Evolutionary conservation across 1,284 basidiomycete species (phyloP).

Genomic region (Mrakiaceae sp.): DNA sequence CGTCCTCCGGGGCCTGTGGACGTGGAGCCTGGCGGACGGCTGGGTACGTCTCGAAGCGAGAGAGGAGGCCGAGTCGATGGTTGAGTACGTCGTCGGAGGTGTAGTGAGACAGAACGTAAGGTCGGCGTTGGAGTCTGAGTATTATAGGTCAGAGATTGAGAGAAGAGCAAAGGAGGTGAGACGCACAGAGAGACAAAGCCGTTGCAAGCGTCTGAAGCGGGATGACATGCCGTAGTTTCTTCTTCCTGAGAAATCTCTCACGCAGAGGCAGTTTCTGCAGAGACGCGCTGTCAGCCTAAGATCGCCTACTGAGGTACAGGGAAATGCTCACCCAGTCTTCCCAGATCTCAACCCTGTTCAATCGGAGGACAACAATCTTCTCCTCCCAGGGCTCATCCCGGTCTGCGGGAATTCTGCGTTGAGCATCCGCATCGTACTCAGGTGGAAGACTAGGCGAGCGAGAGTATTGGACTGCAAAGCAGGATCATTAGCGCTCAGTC

Average conservation of each 20-base stretch:
- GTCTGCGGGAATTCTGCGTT: conserved; percentile 5
- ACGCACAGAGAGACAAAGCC: conserved; percentile 49
- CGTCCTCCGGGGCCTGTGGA: conserved; percentile 42
- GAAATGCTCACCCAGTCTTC: conserved; percentile 10
- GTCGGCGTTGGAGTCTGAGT: conserved; percentile 56
- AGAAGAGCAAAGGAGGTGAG: neutral
- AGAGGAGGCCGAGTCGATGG: conserved; percentile 13
- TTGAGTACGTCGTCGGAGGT: conserved; percentile 42
- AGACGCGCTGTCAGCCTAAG: neutral
- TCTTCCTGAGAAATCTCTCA: conserved; percentile 43
- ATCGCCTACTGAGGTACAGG: neutral
- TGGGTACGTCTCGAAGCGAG: conserved; percentile 28
- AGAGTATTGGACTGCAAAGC: conserved; percentile 39
- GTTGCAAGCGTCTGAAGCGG: conserved; percentile 51
- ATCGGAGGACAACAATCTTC: conserved; percentile 14
- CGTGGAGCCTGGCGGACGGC: conserved; percentile 27
- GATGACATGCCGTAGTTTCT: conserved; percentile 56
- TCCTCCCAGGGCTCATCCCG: conserved; percentile 15
- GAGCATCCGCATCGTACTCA: conserved; percentile 51
- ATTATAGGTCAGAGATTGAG: too few relatives aligned
- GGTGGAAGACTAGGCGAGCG: conserved; percentile 42
- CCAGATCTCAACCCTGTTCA: conserved; percentile 13
- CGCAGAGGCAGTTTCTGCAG: conserved; percentile 3
- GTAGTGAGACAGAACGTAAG: conserved; percentile 65
- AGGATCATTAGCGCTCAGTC: too few relatives aligned